Conservation (phyloP, 2,329 filamentous ascomycete genomes). For the Botrytis sinoallii region DNA sequence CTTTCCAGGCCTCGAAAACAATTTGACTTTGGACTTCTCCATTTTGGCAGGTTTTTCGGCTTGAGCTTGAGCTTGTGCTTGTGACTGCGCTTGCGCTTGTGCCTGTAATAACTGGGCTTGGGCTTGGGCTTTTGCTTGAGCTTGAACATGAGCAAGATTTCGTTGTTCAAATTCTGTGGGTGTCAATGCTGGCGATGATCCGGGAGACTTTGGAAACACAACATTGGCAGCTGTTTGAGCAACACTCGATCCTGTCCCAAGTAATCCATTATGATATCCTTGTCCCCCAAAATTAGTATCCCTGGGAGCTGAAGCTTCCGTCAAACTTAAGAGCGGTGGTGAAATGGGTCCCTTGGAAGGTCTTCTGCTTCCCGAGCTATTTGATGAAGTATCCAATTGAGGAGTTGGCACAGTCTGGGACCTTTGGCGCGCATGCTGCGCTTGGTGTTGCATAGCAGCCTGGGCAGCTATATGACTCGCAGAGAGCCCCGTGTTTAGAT, state of each 20-base stretch:
- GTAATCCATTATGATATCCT: constrained; percentile 58
- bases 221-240: constrained; percentile 71
- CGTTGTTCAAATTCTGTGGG: constrained; percentile 39
- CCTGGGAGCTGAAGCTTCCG: constrained; percentile 60
- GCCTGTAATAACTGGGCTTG: constrained; percentile 18
- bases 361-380: constrained; percentile 28
- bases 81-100: constrained; percentile 34
- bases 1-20: constrained; percentile 75
- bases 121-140: background rate
- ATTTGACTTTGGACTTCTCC: constrained; percentile 76
- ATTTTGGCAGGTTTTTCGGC: constrained; percentile 59
- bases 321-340: constrained; percentile 61
- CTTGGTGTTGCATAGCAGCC: constrained; percentile 66
- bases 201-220: constrained; percentile 59
- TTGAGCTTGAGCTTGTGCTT: constrained; percentile 26
- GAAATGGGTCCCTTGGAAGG: constrained; percentile 49
- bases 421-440: constrained; percentile 55
- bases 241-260: constrained; percentile 59
- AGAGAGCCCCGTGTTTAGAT: constrained; percentile 43
- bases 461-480: constrained; percentile 81
- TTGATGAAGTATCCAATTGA: constrained; percentile 30
- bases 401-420: constrained; percentile 69
- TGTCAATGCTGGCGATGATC: constrained; percentile 34
- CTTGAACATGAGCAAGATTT: constrained; percentile 8
- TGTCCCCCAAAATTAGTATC: constrained; percentile 51